phyloP scores from a whole-genome alignment of 371 early-diverging fungal species.

The Zopfochytrium polystomum region DNA sequence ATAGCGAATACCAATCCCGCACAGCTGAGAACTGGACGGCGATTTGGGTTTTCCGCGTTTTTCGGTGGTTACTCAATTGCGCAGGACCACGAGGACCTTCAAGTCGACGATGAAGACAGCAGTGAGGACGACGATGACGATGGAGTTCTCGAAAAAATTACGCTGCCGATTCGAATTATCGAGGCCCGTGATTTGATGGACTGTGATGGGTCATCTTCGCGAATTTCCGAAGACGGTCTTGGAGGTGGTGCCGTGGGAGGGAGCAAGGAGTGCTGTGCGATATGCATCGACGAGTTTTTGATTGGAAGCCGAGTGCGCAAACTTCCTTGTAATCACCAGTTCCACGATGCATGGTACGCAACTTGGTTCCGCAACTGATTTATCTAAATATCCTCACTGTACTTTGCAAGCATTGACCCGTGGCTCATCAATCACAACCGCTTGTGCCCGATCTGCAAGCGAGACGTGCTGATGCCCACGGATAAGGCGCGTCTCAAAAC shows the following conservation, averaged over 20 bases:
- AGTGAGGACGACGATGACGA: constrained; percentile 13
- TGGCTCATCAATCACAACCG: constrained; percentile 48
- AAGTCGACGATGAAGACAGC: neutral
- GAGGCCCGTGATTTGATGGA: constrained; percentile 16
- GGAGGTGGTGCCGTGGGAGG: constrained; percentile 19
- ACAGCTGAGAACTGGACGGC: too few relatives aligned
- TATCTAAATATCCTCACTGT: neutral
- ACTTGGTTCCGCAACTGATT: neutral
- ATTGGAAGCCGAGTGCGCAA: constrained; percentile 37
- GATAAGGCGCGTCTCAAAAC: too few relatives aligned
- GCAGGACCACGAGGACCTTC: too few relatives aligned
- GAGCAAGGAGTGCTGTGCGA: constrained; percentile 39
- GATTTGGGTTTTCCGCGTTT: constrained; percentile 5
- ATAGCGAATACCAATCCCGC: too few relatives aligned
- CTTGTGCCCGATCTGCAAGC: constrained; percentile 50
- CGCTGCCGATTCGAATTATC: constrained; percentile 21
- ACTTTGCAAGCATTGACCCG: constrained; percentile 40
- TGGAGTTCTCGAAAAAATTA: constrained; percentile 25
- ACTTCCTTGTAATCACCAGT: constrained; percentile 45
- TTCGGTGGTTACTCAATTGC: too few relatives aligned
- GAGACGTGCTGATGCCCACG: constrained; percentile 40
- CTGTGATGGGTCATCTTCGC: constrained; percentile 1
- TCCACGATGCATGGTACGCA: constrained; percentile 43
- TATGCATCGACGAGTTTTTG: constrained; percentile 49
- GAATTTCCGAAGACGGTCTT: neutral